phyloP scores from a whole-genome alignment of 805 yeast species.

The Candida saitoana region DNA sequence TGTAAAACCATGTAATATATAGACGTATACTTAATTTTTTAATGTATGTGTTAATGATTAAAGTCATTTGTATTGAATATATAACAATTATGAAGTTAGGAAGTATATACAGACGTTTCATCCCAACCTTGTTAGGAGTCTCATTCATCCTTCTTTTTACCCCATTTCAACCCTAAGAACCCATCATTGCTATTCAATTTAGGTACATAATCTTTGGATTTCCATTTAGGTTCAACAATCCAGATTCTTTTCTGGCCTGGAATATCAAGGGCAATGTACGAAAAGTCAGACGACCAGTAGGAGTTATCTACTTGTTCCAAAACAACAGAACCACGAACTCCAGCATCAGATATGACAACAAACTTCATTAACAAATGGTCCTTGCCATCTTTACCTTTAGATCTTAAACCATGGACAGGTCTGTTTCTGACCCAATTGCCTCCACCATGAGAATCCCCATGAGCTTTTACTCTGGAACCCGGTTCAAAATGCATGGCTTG shows the following conservation, averaged over 20 bases:
- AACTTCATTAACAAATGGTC: slow-evolving; percentile 82
- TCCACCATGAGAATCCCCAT: slow-evolving; percentile 69
- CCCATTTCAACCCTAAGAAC: slow-evolving; percentile 83
- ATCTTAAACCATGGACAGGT: slow-evolving; percentile 68
- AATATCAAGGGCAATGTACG: slow-evolving; percentile 71
- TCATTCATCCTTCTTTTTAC: slow-evolving; percentile 55
- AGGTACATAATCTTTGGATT: slow-evolving; percentile 41
- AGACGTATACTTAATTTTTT: neutral
- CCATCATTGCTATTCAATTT: slow-evolving; percentile 43
- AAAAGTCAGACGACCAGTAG: slow-evolving; percentile 62
- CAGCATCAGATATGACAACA: slow-evolving; percentile 69
- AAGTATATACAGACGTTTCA: slow-evolving; percentile 2
- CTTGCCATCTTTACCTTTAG: slow-evolving; percentile 69
- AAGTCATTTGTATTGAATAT: neutral
- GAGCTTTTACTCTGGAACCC: slow-evolving; percentile 69
- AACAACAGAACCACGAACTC: slow-evolving; percentile 64
- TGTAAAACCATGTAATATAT: slow-evolving; percentile 1
- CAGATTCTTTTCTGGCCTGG: slow-evolving; percentile 67
- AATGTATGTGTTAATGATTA: too few species aligned
- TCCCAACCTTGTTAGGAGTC: neutral
- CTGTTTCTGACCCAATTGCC: slow-evolving; percentile 79
- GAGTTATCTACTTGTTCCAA: slow-evolving; percentile 75
- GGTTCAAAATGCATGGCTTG: slow-evolving; percentile 49
- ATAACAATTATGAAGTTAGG: neutral
- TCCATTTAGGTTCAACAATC: slow-evolving; percentile 57